These are phyloP conservation scores for Fusarium sambucinum DNA, from an alignment of 2,329 filamentous ascomycete genomes.

Conservation along the genomic window DNA sequence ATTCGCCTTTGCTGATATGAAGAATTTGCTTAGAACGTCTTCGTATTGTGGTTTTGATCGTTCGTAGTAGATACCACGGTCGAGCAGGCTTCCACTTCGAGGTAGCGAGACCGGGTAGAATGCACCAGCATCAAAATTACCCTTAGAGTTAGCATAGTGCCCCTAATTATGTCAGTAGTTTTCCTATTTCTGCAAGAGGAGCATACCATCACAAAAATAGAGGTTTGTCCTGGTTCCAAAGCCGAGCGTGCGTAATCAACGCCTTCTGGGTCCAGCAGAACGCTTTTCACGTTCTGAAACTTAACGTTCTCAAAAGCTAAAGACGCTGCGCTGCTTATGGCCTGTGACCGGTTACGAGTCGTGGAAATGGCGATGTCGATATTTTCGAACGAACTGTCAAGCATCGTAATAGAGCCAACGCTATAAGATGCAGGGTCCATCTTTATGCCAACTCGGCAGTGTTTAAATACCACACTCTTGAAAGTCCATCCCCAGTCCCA, in stretches of 20 bases:
- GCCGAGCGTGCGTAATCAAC: slow-evolving; percentile 33
- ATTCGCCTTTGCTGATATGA: slow-evolving; percentile 73
- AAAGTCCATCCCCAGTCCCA: slow-evolving; percentile 85
- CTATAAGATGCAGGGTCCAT: slow-evolving; percentile 66
- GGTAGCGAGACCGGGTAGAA: slow-evolving; percentile 35
- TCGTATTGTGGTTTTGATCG: slow-evolving; percentile 82
- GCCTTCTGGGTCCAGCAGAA: slow-evolving; percentile 40
- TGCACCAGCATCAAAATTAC: slow-evolving; percentile 41
- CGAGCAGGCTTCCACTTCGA: slow-evolving; percentile 60
- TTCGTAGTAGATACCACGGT: slow-evolving; percentile 71
- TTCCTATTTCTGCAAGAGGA: background rate
- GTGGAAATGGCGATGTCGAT: slow-evolving; percentile 77
- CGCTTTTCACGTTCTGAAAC: slow-evolving; percentile 53
- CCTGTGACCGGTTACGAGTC: slow-evolving; percentile 56
- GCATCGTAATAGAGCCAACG: slow-evolving; percentile 79
- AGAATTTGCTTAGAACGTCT: slow-evolving; percentile 65
- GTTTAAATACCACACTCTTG: slow-evolving; percentile 72
- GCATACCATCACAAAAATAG: slow-evolving; percentile 48
- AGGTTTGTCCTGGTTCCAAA: slow-evolving; percentile 16
- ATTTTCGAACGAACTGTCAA: slow-evolving; percentile 78
- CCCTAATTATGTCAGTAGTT: slow-evolving; percentile 41
- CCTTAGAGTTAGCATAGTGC: slow-evolving; percentile 41
- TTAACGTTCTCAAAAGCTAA: slow-evolving; percentile 63
- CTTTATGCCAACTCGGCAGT: slow-evolving; percentile 75
- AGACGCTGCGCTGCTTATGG: slow-evolving; percentile 56